A percentile compares a stretch with the other conserved stretches of the same genome.
Conservation (phyloP, 2,329 filamentous ascomycete genomes). For the Penicillium rolfsii region DNA sequence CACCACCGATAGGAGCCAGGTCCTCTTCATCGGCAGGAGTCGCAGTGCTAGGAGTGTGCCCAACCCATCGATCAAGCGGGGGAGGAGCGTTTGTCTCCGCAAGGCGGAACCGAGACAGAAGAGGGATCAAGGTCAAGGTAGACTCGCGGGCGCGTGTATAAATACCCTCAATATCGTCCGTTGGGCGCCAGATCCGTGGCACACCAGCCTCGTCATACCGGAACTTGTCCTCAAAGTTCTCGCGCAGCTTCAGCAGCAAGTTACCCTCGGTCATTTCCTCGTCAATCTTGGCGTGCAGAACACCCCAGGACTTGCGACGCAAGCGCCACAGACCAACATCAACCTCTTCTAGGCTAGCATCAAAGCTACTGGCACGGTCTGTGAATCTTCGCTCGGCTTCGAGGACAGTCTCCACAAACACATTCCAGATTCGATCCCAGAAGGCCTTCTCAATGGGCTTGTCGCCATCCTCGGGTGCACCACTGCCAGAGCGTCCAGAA, state of each 20-base stretch:
- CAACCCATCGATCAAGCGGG: constrained; percentile 83
- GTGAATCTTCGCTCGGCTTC: constrained; percentile 86
- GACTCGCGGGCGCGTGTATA: constrained; percentile 93
- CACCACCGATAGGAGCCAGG: constrained; percentile 81
- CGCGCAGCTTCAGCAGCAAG: constrained; percentile 87
- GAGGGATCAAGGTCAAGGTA: constrained; percentile 85
- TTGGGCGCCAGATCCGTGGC: constrained; percentile 93
- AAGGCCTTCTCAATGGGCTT: constrained; percentile 80
- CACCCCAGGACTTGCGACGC: constrained; percentile 91
- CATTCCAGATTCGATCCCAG: constrained; percentile 93
- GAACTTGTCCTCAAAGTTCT: constrained; percentile 99
- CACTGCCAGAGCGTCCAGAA: constrained; percentile 79
- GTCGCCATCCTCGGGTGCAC: constrained; percentile 76
- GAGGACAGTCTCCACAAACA: constrained; percentile 79
- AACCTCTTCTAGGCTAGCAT: constrained; percentile 88
- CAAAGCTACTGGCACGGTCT: constrained; percentile 88
- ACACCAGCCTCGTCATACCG: constrained; percentile 94
- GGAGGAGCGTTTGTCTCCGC: constrained; percentile 74
- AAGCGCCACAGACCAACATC: constrained; percentile 91
- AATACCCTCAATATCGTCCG: constrained; percentile 93
- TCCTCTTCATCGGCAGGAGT: constrained; percentile 89
- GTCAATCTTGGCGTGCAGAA: constrained; percentile 85
- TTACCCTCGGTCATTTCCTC: constrained; percentile 99
- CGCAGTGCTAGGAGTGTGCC: constrained; percentile 71
- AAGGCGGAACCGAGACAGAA: constrained; percentile 82